Evolutionary conservation across 2,329 filamentous ascomycete genomes (phyloP), one percentile per base, ranked within the genome.

Genomic region (Talaromyces sp.): DNA sequence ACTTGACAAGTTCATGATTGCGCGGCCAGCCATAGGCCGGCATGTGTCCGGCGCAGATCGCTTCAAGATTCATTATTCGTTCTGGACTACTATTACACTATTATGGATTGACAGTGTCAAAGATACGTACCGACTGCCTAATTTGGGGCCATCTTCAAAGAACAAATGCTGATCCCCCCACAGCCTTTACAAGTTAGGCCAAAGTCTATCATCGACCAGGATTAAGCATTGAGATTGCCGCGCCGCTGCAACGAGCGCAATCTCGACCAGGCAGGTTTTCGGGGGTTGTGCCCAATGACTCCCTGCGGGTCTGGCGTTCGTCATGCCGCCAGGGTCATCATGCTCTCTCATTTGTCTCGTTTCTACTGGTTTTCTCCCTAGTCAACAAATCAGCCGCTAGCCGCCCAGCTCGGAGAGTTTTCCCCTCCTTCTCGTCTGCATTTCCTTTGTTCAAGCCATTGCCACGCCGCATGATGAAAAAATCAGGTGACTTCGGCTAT

Each of bases 401-500:
- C 54, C 59, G 59, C 59, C 54, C 54, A 51, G 33, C 22, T 57
- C 59, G 59, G 59, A 57, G 55, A 52, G 36, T 61, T 54, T 57
- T 56, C 27, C 44, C 28, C 51, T 33, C 15, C 27, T 33, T 25
- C n/a, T 30, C 57, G 52, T 42, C 33, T 25, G 44, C 42, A 55
- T 47, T 47, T 47, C 13, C 42, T 47, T 47, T 47, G 58, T 47
- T 32, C 33, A 1, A 13, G 22, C 60, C 60, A 55, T 58, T 55
- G 56, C 60, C 60, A 58, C 55, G 55, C 59, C 59, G 59, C 60
- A 62, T 62, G 60, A 58, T 39, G 60, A 55, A 28, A 47, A 28
- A 47, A 28, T 62, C 60, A 62, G 49, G 55, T 62, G 60, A 61
- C 55, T 58, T 55, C 1, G 55, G 11, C 55, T 22, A 7, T 47